Percentiles rank a stretch among this genome's conserved stretches.
Conservation (phyloP, 345 rosid species). For the Pugionium dolabratum region DNA sequence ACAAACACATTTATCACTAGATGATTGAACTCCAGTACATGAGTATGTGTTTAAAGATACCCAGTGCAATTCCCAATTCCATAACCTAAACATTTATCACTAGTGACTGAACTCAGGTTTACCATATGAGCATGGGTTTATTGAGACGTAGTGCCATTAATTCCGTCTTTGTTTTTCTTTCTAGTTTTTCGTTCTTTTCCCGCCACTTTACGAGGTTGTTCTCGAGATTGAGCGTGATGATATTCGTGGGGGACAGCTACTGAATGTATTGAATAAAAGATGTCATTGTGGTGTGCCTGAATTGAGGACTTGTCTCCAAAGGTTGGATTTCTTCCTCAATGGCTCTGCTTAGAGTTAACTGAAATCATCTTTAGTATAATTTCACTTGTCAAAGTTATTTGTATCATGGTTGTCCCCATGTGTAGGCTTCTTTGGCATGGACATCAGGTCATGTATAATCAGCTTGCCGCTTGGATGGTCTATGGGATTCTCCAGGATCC, state of each 20-base stretch:
- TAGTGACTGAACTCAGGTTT: not conserved
- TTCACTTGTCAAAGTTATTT: not conserved
- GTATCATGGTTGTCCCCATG: slow-evolving; percentile 2
- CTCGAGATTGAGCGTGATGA: slow-evolving; percentile 88
- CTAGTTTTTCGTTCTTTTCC: slow-evolving; percentile 86
- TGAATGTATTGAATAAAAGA: slow-evolving; percentile 78
- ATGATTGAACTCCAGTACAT: not conserved
- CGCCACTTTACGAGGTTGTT: slow-evolving; percentile 85
- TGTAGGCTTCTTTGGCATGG: slow-evolving; percentile 98
- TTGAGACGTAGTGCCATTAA: not conserved
- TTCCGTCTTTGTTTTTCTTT: slow-evolving; percentile 18
- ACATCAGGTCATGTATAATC: slow-evolving; percentile 93
- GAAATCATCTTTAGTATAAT: not conserved
- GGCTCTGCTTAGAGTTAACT: not conserved
- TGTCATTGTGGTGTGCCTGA: slow-evolving; percentile 99
- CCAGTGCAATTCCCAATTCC: not conserved
- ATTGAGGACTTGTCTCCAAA: slow-evolving; percentile 87
- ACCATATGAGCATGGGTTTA: not conserved
- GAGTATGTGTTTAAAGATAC: slow-evolving; percentile 2
- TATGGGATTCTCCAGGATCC: slow-evolving; percentile 98
- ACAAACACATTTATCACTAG: slow-evolving; percentile 1
- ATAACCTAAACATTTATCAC: no score
- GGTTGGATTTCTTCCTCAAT: slow-evolving; percentile 47
- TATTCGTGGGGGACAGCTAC: slow-evolving; percentile 88
- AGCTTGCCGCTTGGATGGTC: slow-evolving; percentile 95